Conservation (phyloP, 345 rosid species). For the Pugionium cornutum region DNA sequence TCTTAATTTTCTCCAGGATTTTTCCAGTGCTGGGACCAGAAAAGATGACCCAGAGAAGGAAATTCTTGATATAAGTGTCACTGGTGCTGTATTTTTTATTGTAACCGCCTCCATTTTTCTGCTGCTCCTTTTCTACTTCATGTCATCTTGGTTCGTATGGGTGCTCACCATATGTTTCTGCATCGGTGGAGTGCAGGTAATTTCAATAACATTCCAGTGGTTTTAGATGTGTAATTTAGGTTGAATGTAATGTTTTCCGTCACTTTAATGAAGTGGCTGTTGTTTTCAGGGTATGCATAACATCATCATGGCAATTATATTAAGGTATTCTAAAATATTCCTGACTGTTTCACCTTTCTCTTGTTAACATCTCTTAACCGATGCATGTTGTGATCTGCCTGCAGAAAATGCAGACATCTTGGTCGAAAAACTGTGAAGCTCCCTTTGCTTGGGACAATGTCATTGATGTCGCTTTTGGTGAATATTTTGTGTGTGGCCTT, state of each 20-base stretch:
- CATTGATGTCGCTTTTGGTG: constrained; percentile 64
- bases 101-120: constrained; percentile 83
- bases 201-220: constrained; percentile 6
- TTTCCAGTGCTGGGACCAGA: constrained; percentile 42
- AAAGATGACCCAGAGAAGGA: constrained; percentile 74
- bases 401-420: constrained; percentile 65
- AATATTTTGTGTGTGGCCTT: constrained; percentile 58
- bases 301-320: constrained; percentile 57
- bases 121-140: constrained; percentile 85
- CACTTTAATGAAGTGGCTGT: constrained; percentile 15
- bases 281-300: constrained; percentile 91
- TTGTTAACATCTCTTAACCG: constrained; percentile 12
- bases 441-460: constrained; percentile 71
- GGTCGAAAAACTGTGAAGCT: constrained; percentile 53
- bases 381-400: constrained; percentile 28
- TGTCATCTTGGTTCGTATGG: constrained; percentile 95
- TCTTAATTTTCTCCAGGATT: constrained; percentile 51
- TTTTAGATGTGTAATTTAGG: constrained; percentile 13
- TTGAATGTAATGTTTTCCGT: not conserved
- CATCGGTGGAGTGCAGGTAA: constrained; percentile 89
- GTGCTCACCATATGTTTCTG: constrained; percentile 82
- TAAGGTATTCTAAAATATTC: constrained; percentile 51
- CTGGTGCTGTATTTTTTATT: constrained; percentile 81
- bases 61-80: constrained; percentile 75
- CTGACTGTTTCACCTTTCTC: constrained; percentile 11